Percentiles rank a stretch among this genome's conserved stretches.
These are phyloP conservation scores for Melocanna baccifera DNA, from an alignment of 176 grass and related monocot genomes.

Conservation along the genomic window DNA sequence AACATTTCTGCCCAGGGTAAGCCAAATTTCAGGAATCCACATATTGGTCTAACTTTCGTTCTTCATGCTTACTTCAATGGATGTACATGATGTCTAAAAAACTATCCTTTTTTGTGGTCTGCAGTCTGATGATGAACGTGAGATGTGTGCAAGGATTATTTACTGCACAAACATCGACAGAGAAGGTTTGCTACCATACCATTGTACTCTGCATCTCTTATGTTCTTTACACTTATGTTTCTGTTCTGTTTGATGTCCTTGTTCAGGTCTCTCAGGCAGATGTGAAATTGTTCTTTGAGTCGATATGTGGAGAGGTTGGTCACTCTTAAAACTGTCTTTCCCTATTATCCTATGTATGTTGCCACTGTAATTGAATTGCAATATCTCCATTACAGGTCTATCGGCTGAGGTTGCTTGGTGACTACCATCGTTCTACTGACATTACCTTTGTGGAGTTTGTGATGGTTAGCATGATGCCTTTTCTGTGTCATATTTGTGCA, in stretches of 20 bases:
- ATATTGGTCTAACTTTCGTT: not conserved
- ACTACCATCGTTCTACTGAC: slow-evolving; percentile 91
- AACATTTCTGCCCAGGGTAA: slow-evolving; percentile 89
- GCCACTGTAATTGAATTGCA: slow-evolving; percentile 2
- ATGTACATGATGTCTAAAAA: slow-evolving; percentile 28
- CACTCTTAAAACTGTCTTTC: slow-evolving; percentile 24
- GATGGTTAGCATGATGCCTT: slow-evolving; percentile 55
- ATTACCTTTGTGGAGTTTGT: slow-evolving; percentile 99
- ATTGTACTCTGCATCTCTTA: not conserved
- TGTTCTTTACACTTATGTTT: not conserved
- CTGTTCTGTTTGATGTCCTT: slow-evolving; percentile 33
- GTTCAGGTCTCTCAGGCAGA: slow-evolving; percentile 91
- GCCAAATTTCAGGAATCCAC: slow-evolving; percentile 18
- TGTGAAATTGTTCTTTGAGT: slow-evolving; percentile 97
- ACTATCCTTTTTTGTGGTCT: not conserved
- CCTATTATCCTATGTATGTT: not conserved
- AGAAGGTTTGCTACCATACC: slow-evolving; percentile 63
- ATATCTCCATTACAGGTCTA: slow-evolving; percentile 61
- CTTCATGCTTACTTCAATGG: not conserved
- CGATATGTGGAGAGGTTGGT: slow-evolving; percentile 94
- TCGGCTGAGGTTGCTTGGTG: slow-evolving; percentile 95
- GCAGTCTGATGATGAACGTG: slow-evolving; percentile 95
- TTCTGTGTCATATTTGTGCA: not conserved
- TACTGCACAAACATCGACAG: slow-evolving; percentile 99
- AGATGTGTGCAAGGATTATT: slow-evolving; percentile 98